Base-by-base conservation (phyloP, 2,329 filamentous ascomycete species). In the Aureobasidium subglaciale region DNA sequence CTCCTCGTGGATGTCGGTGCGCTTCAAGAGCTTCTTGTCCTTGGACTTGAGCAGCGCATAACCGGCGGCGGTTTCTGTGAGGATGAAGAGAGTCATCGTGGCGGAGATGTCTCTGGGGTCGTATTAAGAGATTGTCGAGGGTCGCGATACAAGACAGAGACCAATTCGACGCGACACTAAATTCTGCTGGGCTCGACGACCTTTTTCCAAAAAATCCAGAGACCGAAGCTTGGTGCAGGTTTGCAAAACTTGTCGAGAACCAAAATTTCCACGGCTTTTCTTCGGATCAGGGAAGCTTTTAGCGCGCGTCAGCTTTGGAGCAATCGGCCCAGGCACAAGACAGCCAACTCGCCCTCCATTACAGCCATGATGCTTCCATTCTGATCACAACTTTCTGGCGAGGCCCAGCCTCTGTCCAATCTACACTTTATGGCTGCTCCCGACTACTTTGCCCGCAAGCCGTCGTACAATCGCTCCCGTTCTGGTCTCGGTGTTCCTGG, bases 11-110 rank as follows among this genome's bases (percentile, higher is more conserved):
- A 95, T 75, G 68, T 91, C 85, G 74, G 92, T 87, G 68, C 87
- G 85, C 74, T 95, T 93, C 63, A 99, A 80, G 58, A 97, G 82
- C 80, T 97, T 97, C 84, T 96, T 97, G 82, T 97, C 92, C 73
- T 91, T 90, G 66, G 92, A 88, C 81, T 99, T 97, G 79, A 99
- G 90, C 72, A 99, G 84, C 74, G 91, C 93, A 78, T 97, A 97
- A 72, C 93, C 95, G 65, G 91, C 91, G 75, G 88, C 89, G 72
- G 91, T 96, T 77, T 96, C 91, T 68, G 87, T 87, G 66, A 96
- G 85, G 76, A 96, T 88, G 75, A 95, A 95, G 71, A 76, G 71
- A 45, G 71, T 72, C 74, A 77, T 77, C 55, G 55, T 67, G 64
- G 16, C 42, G 42, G 50, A 56, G 41, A 16, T n/a, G 41, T n/a